Evolutionary conservation across 2,329 filamentous ascomycete species (phyloP), one percentile per base, ranked within the genome.

Genomic region (Pezicula radicicola): DNA sequence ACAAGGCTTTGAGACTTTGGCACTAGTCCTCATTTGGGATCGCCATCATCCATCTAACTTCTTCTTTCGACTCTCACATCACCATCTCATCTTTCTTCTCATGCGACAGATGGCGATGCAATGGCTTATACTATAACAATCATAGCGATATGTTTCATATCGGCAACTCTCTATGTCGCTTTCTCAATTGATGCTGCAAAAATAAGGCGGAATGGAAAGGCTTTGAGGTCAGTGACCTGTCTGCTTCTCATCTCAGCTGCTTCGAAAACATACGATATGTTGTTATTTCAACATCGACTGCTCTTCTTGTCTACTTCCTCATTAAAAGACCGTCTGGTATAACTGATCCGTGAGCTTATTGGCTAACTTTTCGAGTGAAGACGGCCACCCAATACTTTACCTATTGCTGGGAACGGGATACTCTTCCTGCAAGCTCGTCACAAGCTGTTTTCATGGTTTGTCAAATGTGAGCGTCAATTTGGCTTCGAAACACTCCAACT

Each of bases 401-500:
- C 82, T 0, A 53, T 86, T 2, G 70, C 77, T 4, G 83, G 83
- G 25, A 85, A 87, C 59, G 83, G 83, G 6, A 72, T 87, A 43
- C 65, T 79, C 7, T 87, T 87, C 60, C 70, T 86, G 1, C 80
- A 78, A 59, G 72, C 79, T 2, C 76, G 83, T 3, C 78, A 85
- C 60, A 77, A 75, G 49, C 74, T 87, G 5, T 83, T 87, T 55
- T 68, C 75, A 7, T 87, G 83, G 83, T 87, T 87, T 62, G 73
- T 78, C 45, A 74, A 72, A 57, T 83, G 80, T 59, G 80, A 85
- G 63, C 73, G 70, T 12, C 68, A 68, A 28, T 80, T 81, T 55
- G 81, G 81, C 35, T 71, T 77, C 49, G 80, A 84, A 64, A 87
- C 84, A 0, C 79, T 84, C 45, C 76, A 81, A 58, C 80, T 87